phyloP scores from a whole-genome alignment of 345 rosid species.

The Eucalyptus regnans region DNA sequence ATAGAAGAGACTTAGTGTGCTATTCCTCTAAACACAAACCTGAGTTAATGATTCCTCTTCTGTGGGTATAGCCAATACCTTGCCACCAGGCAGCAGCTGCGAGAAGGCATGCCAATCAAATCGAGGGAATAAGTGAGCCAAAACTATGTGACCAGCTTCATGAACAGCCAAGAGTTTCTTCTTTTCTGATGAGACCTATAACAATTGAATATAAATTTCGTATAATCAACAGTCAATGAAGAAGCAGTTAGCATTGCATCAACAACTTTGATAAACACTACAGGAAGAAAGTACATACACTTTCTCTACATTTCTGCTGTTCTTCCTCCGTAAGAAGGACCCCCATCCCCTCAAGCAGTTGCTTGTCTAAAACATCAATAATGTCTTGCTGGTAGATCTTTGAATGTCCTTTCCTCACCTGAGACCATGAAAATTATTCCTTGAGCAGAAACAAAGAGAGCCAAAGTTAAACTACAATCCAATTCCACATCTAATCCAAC shows the following conservation, averaged over 20 bases:
- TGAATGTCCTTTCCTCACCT: slow-evolving; percentile 90
- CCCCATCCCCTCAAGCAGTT: slow-evolving; percentile 98
- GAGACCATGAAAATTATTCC: neutral
- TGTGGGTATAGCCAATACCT: slow-evolving; percentile 28
- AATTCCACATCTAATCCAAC: neutral
- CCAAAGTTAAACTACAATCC: neutral
- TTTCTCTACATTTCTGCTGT: slow-evolving; percentile 83
- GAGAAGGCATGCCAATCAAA: slow-evolving; percentile 99
- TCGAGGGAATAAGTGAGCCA: slow-evolving; percentile 94
- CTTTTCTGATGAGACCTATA: slow-evolving; percentile 74
- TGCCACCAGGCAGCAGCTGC: slow-evolving; percentile 97
- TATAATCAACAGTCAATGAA: neutral
- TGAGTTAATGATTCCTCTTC: neutral
- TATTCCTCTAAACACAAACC: neutral
- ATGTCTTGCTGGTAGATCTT: slow-evolving; percentile 79
- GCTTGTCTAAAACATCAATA: slow-evolving; percentile 86
- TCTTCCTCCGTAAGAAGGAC: slow-evolving; percentile 95
- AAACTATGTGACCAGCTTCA: slow-evolving; percentile 89
- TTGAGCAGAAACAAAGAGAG: neutral
- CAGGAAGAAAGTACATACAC: slow-evolving; percentile 19
- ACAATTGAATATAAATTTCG: neutral
- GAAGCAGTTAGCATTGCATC: neutral
- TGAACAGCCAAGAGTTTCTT: slow-evolving; percentile 88
- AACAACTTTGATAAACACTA: neutral
- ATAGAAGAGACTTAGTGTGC: neutral